Conservation (phyloP, 2,329 filamentous ascomycete species). For the Botrytis fabae region DNA sequence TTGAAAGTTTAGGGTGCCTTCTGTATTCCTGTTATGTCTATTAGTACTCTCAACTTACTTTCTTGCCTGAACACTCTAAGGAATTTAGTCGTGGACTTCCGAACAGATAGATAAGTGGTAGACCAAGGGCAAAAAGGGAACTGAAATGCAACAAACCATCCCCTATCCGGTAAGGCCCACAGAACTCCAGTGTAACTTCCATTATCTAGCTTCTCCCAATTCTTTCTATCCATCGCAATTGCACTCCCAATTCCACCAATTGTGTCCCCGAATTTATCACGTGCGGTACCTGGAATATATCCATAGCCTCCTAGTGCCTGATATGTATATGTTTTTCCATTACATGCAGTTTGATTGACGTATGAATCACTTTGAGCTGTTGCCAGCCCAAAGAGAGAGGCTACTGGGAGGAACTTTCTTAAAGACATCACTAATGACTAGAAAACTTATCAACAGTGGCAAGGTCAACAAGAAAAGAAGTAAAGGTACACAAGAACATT, state of each 20-base stretch:
- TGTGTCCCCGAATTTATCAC: slow-evolving; percentile 69
- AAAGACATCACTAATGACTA: slow-evolving; percentile 26
- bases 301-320: slow-evolving; percentile 67
- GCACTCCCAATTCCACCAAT: slow-evolving; percentile 66
- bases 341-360: slow-evolving; percentile 39
- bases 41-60: not conserved
- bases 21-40: slow-evolving; percentile 56
- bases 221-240: slow-evolving; percentile 59
- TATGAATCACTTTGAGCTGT: slow-evolving; percentile 15
- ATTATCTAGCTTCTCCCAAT: slow-evolving; percentile 56
- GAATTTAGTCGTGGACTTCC: not conserved
- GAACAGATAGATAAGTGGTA: not conserved
- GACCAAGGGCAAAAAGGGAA: not conserved
- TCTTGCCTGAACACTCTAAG: not conserved
- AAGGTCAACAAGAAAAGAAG: not conserved
- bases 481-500: not conserved
- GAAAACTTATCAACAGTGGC: not conserved
- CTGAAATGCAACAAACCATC: slow-evolving; percentile 51
- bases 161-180: slow-evolving; percentile 65
- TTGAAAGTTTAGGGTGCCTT: slow-evolving; percentile 69
- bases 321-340: slow-evolving; percentile 64
- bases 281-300: slow-evolving; percentile 54
- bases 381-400: slow-evolving; percentile 21
- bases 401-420: slow-evolving; percentile 14
- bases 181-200: slow-evolving; percentile 58